A percentile compares a stretch with the other conserved stretches of the same genome.
phyloP scores from a whole-genome alignment of 192 early-diverging fungal species.

The Rhizoclosmatium sp. region DNA sequence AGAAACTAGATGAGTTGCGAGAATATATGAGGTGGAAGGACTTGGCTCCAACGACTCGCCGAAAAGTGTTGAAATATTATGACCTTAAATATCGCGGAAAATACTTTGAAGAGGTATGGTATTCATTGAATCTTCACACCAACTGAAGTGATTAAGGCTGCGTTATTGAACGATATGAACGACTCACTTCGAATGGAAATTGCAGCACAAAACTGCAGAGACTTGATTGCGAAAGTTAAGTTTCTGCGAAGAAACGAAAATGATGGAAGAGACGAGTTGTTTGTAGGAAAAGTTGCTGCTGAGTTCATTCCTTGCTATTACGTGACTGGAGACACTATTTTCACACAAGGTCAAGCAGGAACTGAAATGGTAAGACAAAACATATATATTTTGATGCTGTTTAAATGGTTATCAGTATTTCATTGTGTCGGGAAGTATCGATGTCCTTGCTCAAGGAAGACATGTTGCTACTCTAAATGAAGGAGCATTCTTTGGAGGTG shows the following conservation, averaged over 20 bases:
- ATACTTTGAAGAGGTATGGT: slow-evolving; percentile 16
- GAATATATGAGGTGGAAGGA: slow-evolving; percentile 40
- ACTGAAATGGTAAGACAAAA: slow-evolving; percentile 27
- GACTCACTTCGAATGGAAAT: slow-evolving; percentile 37
- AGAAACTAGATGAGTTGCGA: slow-evolving; percentile 38
- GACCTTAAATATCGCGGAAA: slow-evolving; percentile 38
- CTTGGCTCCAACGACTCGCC: background rate
- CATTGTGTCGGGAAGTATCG: slow-evolving; percentile 23
- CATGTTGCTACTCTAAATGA: slow-evolving; percentile 12
- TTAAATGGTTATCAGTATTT: slow-evolving; percentile 22
- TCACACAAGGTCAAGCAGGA: slow-evolving; percentile 37
- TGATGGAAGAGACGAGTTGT: slow-evolving; percentile 42
- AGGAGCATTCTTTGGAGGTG: slow-evolving; percentile 29
- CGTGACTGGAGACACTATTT: slow-evolving; percentile 33
- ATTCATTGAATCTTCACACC: background rate
- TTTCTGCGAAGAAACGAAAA: slow-evolving; percentile 33
- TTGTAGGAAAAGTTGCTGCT: slow-evolving; percentile 33
- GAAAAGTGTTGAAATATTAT: slow-evolving; percentile 44
- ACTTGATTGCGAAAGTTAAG: slow-evolving; percentile 38
- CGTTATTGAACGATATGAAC: slow-evolving; percentile 35
- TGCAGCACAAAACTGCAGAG: slow-evolving; percentile 38
- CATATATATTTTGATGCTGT: background rate
- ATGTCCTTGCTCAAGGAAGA: slow-evolving; percentile 39
- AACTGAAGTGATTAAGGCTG: background rate
- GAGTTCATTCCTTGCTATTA: slow-evolving; percentile 37